Conservation (phyloP, 768 basidiomycete species). For the Calocybe gangraenosa region DNA sequence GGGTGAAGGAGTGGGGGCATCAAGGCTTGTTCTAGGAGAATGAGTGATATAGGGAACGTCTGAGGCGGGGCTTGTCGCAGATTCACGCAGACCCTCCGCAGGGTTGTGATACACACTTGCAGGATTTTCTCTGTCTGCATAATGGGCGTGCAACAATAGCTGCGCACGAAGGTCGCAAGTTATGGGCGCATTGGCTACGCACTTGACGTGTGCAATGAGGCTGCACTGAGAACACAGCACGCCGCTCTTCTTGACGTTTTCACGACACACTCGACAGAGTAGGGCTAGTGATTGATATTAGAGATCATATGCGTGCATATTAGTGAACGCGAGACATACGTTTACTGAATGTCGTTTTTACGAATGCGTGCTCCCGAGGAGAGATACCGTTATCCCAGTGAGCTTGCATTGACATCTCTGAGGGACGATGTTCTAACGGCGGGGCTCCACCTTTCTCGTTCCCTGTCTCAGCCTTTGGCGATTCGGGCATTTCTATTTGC, state of each 20-base stretch:
- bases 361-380: conserved; percentile 75
- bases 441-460: conserved; percentile 33
- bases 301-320: conserved; percentile 7
- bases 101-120: conserved; percentile 50
- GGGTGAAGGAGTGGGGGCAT: conserved; percentile 30
- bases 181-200: conserved; percentile 66
- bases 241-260: conserved; percentile 78
- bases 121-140: conserved; percentile 65
- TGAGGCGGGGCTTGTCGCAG: conserved; percentile 45
- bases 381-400: conserved; percentile 48
- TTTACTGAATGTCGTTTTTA: conserved; percentile 91
- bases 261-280: conserved; percentile 79
- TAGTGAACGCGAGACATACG: conserved; percentile 46
- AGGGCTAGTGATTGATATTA: conserved; percentile 52
- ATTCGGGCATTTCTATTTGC: conserved; percentile 40
- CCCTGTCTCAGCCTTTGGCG: conserved; percentile 33
- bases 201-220: conserved; percentile 82
- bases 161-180: conserved; percentile 82
- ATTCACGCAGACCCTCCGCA: conserved; percentile 38
- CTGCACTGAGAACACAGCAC: conserved; percentile 88
- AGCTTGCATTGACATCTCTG: conserved; percentile 34
- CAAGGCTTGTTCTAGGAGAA: conserved; percentile 45
- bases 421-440: conserved; percentile 34
- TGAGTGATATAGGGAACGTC: conserved; percentile 52
- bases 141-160: conserved; percentile 73